Evolutionary conservation across 2,329 filamentous ascomycete genomes (phyloP).

Genomic region (Monilinia aucupariae): DNA sequence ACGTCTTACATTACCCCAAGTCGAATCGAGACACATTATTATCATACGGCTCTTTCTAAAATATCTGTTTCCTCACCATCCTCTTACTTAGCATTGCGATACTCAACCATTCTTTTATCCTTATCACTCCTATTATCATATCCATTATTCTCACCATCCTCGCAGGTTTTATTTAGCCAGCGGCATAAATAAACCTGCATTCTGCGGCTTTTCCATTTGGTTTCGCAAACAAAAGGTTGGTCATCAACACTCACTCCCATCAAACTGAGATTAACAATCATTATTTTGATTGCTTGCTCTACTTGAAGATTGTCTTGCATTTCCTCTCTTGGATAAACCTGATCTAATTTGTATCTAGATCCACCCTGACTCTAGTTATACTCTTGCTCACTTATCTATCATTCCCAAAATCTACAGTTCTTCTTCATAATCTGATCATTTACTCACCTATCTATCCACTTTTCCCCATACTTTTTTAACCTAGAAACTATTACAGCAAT

Average conservation of each 20-base stretch:
- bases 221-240: not conserved
- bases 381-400: not conserved
- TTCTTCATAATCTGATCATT: not conserved
- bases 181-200: not conserved
- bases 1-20: not conserved
- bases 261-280: not conserved
- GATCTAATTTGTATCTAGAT: not conserved
- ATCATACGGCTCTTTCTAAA: not conserved
- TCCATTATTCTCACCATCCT: not conserved
- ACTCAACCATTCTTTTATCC: not conserved
- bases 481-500: not conserved
- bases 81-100: not conserved
- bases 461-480: not conserved
- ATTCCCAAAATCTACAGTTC: not conserved
- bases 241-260: not conserved
- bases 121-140: not conserved
- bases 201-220: not conserved
- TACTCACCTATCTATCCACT: not conserved
- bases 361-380: not conserved
- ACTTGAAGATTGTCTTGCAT: not conserved
- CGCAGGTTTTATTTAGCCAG: not conserved
- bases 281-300: not conserved
- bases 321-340: not conserved
- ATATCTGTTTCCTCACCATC: no score
- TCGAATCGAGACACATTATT: not conserved